Conservation (phyloP, 2,329 filamentous ascomycete species). For the Helotiales sp. region DNA sequence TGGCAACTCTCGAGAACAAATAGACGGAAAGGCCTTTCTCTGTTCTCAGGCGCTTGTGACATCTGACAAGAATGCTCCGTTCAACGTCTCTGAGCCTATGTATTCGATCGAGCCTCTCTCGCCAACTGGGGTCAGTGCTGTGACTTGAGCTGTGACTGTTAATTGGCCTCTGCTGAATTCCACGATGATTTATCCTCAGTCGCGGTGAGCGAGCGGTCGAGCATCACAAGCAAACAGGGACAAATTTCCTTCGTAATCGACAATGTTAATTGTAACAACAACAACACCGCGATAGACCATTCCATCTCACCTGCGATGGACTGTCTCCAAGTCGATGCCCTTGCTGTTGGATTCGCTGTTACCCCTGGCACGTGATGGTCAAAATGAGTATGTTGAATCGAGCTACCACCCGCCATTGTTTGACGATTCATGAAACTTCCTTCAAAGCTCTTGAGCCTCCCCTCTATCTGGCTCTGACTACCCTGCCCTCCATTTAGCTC, state of each 20-base stretch:
- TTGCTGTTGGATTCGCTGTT: conserved; percentile 5
- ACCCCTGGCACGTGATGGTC: conserved; percentile 22
- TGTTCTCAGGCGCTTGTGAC: conserved; percentile 12
- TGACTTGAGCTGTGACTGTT: conserved; percentile 22
- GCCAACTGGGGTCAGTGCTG: conserved; percentile 19
- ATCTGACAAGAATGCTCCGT: conserved; percentile 19
- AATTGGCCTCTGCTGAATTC: conserved; percentile 28
- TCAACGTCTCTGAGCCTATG: conserved; percentile 16
- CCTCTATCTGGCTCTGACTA: not conserved
- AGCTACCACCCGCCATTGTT: conserved; percentile 11
- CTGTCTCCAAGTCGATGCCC: conserved; percentile 7
- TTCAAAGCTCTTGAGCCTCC: conserved; percentile 2
- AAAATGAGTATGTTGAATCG: conserved; percentile 18
- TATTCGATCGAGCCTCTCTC: conserved; percentile 14
- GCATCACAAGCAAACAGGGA: conserved; percentile 3
- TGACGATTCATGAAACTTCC: conserved; percentile 7
- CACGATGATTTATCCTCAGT: conserved; percentile 21
- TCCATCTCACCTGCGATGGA: conserved; percentile 10
- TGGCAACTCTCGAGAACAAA: not conserved
- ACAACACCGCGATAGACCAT: not conserved
- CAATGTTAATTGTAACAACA: conserved; percentile 5
- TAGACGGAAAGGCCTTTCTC: not conserved
- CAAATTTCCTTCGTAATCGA: not conserved
- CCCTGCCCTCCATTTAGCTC: conserved; percentile 7
- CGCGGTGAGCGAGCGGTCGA: conserved; percentile 19